phyloP scores from a whole-genome alignment of 441 rosid species.

The Flueggea neowawraea region DNA sequence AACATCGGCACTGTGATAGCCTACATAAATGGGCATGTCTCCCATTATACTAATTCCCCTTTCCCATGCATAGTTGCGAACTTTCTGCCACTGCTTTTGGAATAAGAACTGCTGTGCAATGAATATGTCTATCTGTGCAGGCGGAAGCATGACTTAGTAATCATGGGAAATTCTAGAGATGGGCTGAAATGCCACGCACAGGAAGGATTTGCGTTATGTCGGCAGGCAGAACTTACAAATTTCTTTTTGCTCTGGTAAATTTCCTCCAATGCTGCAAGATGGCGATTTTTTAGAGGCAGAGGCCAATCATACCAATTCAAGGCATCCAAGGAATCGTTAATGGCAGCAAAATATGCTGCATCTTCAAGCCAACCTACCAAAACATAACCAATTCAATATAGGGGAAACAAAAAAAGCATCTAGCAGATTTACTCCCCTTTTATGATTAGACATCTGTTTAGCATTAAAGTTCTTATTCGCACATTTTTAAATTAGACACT shows the following conservation, averaged over 20 bases:
- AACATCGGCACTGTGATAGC: conserved; percentile 96
- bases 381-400: neutral
- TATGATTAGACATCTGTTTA: too few relatives aligned
- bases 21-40: conserved; percentile 98
- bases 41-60: conserved; percentile 95
- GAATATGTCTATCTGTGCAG: conserved; percentile 72
- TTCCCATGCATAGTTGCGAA: conserved; percentile 59
- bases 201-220: conserved; percentile 9
- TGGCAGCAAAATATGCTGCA: conserved; percentile 97
- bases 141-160: conserved; percentile 22
- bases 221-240: conserved; percentile 50
- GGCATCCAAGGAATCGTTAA: conserved; percentile 53
- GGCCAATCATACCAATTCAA: conserved; percentile 94
- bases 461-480: too few relatives aligned
- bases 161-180: conserved; percentile 7
- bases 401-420: too few relatives aligned
- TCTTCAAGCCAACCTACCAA: conserved; percentile 95
- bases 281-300: conserved; percentile 68
- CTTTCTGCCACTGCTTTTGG: conserved; percentile 96
- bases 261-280: conserved; percentile 88
- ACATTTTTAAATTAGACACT: too few relatives aligned
- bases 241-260: conserved; percentile 70
- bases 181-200: too few relatives aligned
- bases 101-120: conserved; percentile 91
- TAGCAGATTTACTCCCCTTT: too few relatives aligned